These are phyloP conservation scores for Pelomyxa schiedti DNA, from an alignment of 78 protist genomes.

Conservation along the genomic window DNA sequence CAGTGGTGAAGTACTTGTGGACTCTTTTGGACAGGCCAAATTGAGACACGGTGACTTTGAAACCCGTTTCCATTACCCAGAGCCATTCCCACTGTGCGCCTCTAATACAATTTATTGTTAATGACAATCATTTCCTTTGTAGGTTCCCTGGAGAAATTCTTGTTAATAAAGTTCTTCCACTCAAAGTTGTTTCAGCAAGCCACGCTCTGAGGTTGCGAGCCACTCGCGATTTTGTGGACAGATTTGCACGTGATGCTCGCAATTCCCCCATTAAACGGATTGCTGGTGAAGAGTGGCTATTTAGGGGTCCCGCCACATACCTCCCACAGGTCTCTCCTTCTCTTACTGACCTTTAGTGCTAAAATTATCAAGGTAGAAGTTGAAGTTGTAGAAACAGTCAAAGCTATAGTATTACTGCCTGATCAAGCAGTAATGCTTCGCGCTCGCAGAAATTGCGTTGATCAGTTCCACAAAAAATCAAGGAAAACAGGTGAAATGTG, in stretches of 20 bases:
- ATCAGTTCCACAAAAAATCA: conserved; percentile 9
- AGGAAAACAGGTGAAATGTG: conserved; percentile 40
- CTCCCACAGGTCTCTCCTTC: conserved; percentile 1
- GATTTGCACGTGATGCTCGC: no score
- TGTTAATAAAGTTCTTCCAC: background rate
- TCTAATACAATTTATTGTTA: no score
- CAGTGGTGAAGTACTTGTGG: background rate
- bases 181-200: conserved; percentile 13
- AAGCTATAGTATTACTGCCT: conserved; percentile 7
- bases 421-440: conserved; percentile 25
- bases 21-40: conserved; percentile 2
- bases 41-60: conserved; percentile 40
- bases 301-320: conserved; percentile 32
- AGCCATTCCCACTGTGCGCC: conserved; percentile 30
- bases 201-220: conserved; percentile 33
- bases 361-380: no score
- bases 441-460: conserved; percentile 8
- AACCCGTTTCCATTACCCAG: background rate
- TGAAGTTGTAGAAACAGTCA: background rate
- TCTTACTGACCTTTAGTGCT: no score
- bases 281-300: conserved; percentile 46
- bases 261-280: background rate
- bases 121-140: no score
- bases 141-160: conserved; percentile 1
- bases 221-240: conserved; percentile 16